A percentile compares a stretch with the other conserved stretches of the same genome.
These are phyloP conservation scores for Kandelia obovata DNA, from an alignment of 345 rosid species.

Conservation along the genomic window DNA sequence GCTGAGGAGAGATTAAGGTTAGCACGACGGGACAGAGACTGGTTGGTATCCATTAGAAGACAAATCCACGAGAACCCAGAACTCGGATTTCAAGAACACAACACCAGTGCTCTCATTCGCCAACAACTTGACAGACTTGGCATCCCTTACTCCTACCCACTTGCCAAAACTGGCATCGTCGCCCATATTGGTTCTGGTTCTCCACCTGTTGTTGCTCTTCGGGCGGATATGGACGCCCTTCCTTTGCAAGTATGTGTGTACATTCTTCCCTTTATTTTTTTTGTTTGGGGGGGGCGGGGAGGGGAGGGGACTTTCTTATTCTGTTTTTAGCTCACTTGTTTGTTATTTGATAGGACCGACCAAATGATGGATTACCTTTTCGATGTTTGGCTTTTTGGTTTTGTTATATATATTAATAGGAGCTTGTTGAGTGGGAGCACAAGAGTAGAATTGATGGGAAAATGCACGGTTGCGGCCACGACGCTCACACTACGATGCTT, in stretches of 20 bases:
- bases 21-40: slow-evolving; percentile 47
- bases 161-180: slow-evolving; percentile 69
- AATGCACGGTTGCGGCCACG: slow-evolving; percentile 93
- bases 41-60: slow-evolving; percentile 63
- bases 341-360: background rate
- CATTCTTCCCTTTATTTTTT: background rate
- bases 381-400: background rate
- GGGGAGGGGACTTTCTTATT: too few species aligned
- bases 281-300: background rate
- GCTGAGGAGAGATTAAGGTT: slow-evolving; percentile 33
- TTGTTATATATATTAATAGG: slow-evolving; percentile 32
- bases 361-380: background rate
- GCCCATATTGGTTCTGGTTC: slow-evolving; percentile 68
- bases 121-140: slow-evolving; percentile 53
- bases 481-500: slow-evolving; percentile 78
- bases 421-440: slow-evolving; percentile 82
- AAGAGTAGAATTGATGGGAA: slow-evolving; percentile 71
- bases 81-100: slow-evolving; percentile 62
- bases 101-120: slow-evolving; percentile 71
- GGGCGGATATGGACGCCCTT: slow-evolving; percentile 90
- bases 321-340: background rate
- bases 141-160: slow-evolving; percentile 55
- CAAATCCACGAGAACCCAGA: slow-evolving; percentile 85
- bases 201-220: slow-evolving; percentile 70
- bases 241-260: slow-evolving; percentile 41